Base-by-base conservation (phyloP, 805 yeast species). In the Lipomyces mesembrius region DNA sequence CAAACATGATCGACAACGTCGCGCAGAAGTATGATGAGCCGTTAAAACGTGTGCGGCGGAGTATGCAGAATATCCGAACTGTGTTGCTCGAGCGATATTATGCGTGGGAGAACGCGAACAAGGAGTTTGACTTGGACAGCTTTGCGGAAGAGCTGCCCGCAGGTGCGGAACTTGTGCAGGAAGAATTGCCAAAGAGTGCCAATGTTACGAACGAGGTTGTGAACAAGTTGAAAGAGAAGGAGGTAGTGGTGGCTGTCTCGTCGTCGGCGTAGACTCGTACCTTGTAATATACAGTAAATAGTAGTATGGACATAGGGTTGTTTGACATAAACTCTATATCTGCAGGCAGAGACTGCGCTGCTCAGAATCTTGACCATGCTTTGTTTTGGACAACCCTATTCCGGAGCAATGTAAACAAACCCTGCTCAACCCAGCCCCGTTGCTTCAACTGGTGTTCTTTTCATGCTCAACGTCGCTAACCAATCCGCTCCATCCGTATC, bases 51-150 rank as follows among this genome's bases (percentile, higher is more conserved):
- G 65, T 63, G 7, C 32, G 57, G 32, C 43, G 20, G 63, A 62
- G 65, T 55, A 66, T 90, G 92, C 83, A 87, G 86, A 83, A 91
- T 73, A 91, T 94, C 74, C 89, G 91, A 76, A 94, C 89, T 76
- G 97, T 91, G 3, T 82, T 94, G 57, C 86, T 91, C 71, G 99
- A 94, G 79, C 85, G 99, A 76, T 89, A 89, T 71, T 85, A 85
- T 66, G 87, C 93, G 0, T 86, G 84, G 74, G 86, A 84, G 70
- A 82, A 87, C 66, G 91, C 89, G 29, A 63, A 59, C 55, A 32
- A 56, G 46, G 59, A 52, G 27, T 52, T 52, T 11, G 34, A 52
- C 17, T 52, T 25, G 55, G 20, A 29, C 22, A 25, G 9, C 0
- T 52, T 52, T 29, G 34, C 14, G n/a, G 34, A 52, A 11, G 55